Conservation (phyloP, 1,139 yeast genomes). For the Zygosaccharomyces sapae region DNA sequence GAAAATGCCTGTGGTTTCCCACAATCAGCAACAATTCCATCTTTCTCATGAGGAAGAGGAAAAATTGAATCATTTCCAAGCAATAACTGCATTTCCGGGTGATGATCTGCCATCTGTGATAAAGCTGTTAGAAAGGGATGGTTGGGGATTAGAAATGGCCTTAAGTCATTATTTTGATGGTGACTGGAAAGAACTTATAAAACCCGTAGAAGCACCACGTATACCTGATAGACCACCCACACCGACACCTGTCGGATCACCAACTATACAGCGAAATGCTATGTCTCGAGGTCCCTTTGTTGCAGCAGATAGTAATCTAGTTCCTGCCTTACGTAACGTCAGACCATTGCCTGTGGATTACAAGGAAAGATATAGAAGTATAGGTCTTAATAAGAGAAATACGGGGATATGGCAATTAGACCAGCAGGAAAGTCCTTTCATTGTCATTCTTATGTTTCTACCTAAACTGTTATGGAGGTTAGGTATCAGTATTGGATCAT, state of each 20-base stretch:
- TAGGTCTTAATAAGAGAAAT: conserved; percentile 22
- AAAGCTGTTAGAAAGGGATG: conserved; percentile 35
- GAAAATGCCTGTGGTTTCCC: conserved; percentile 29
- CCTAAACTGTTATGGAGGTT: conserved; percentile 27
- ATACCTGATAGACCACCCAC: conserved; percentile 22
- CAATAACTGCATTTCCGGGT: conserved; percentile 38
- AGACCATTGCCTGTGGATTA: conserved; percentile 33
- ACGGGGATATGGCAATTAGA: conserved; percentile 13
- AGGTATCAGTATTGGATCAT: conserved; percentile 20
- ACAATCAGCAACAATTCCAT: conserved; percentile 27
- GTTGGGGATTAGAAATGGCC: conserved; percentile 41
- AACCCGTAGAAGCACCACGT: conserved; percentile 23
- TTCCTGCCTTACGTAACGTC: conserved; percentile 35
- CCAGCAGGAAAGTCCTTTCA: conserved; percentile 16
- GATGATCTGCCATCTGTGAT: conserved; percentile 37
- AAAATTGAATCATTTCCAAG: conserved; percentile 39
- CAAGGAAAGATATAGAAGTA: conserved; percentile 25
- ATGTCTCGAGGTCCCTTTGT: conserved; percentile 13
- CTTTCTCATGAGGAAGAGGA: conserved; percentile 39
- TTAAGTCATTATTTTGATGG: conserved; percentile 41
- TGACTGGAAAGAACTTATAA: conserved; percentile 28
- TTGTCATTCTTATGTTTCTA: conserved; percentile 25
- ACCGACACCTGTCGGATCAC: conserved; percentile 16
- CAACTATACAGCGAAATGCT: conserved; percentile 6
- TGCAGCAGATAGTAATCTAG: conserved; percentile 14